phyloP scores from a whole-genome alignment of 495 filamentous ascomycete species.

The Rhypophila decipiens region DNA sequence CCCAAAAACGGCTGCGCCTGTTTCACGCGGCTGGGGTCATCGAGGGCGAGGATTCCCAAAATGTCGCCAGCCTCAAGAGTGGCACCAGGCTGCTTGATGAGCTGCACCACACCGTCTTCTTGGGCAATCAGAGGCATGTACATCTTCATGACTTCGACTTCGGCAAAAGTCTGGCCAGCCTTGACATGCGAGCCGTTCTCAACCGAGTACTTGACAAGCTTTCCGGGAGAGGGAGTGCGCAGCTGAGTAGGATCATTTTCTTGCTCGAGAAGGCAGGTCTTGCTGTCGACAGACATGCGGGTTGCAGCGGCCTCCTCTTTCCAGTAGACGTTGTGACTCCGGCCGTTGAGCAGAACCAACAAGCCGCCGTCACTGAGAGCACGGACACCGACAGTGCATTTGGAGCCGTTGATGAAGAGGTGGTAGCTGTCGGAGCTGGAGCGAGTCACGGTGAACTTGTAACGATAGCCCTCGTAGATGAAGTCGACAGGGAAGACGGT shows the following conservation, averaged over 20 bases:
- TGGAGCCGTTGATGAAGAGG: conserved; percentile 98
- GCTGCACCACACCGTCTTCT: conserved; percentile 93
- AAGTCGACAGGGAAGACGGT: conserved; percentile 98
- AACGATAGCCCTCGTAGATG: conserved; percentile 93
- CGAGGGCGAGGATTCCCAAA: conserved; percentile 91
- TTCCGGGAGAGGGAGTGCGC: conserved; percentile 89
- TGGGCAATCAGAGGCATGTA: conserved; percentile 98
- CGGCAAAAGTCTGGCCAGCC: conserved; percentile 89
- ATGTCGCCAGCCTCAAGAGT: conserved; percentile 98
- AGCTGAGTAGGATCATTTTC: conserved; percentile 99
- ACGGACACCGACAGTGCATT: conserved; percentile 88
- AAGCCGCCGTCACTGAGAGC: conserved; percentile 91
- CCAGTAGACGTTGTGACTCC: conserved; percentile 98
- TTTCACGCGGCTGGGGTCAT: conserved; percentile 95
- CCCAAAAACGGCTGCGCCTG: conserved; percentile 94
- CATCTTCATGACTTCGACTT: conserved; percentile 99
- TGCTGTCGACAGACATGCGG: conserved; percentile 91
- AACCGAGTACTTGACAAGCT: conserved; percentile 96
- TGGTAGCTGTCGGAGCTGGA: conserved; percentile 93
- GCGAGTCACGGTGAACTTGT: conserved; percentile 96
- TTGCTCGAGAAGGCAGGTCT: conserved; percentile 95
- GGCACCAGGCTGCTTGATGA: conserved; percentile 98
- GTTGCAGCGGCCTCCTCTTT: conserved; percentile 96
- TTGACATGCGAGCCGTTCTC: conserved; percentile 94
- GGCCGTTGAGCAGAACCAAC: conserved; percentile 81